A percentile compares a stretch with the other conserved stretches of the same genome.
Conservation (phyloP, 2,329 filamentous ascomycete genomes). For the Pyrenophora teres region DNA sequence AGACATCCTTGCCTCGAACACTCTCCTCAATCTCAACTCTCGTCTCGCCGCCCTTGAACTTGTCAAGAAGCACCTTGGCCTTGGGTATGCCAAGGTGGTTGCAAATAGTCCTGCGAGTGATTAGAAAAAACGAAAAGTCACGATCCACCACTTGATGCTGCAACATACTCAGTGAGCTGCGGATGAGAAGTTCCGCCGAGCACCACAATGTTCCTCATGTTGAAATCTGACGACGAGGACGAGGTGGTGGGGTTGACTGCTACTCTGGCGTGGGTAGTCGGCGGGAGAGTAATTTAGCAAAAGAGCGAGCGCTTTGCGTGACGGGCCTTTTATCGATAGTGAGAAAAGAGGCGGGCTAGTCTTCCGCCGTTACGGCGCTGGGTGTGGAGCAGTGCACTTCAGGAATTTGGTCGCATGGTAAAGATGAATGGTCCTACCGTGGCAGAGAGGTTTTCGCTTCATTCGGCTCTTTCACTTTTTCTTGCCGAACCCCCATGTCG, state of each 20-base stretch:
- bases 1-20: conserved; percentile 94
- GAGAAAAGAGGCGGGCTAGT: conserved; percentile 6
- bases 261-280: conserved; percentile 15
- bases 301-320: conserved; percentile 11
- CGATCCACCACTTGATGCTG: not conserved
- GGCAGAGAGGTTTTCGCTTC: conserved; percentile 31
- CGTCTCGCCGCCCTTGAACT: conserved; percentile 95
- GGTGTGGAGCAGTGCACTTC: conserved; percentile 28
- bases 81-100: conserved; percentile 84
- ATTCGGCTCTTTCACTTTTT: conserved; percentile 12
- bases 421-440: conserved; percentile 20
- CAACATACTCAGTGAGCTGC: conserved; percentile 68
- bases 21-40: conserved; percentile 95
- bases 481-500: conserved; percentile 7
- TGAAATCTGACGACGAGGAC: conserved; percentile 45
- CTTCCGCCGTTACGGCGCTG: conserved; percentile 28
- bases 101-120: conserved; percentile 66
- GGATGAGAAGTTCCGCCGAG: conserved; percentile 94
- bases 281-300: conserved; percentile 4
- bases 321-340: conserved; percentile 13
- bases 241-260: conserved; percentile 2
- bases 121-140: conserved; percentile 11
- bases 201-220: conserved; percentile 95
- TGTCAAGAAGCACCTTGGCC: conserved; percentile 80
- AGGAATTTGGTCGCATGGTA: conserved; percentile 44